Conservation (phyloP, 805 yeast genomes). For the Teunomyces cretensis region DNA sequence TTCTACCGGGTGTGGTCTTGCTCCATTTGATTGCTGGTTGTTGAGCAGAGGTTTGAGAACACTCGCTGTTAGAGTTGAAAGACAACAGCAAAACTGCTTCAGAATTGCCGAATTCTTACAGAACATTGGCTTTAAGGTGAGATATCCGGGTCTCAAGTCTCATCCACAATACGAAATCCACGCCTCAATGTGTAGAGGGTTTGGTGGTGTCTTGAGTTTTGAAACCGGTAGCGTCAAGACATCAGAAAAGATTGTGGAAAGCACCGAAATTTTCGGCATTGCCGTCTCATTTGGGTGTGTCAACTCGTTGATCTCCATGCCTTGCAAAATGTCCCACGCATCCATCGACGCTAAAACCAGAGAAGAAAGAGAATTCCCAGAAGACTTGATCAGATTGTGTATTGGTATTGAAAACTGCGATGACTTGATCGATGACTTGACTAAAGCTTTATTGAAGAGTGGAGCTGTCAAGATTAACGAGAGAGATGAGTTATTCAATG, state of each 20-base stretch:
- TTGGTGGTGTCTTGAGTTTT: constrained; percentile 86
- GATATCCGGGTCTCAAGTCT: constrained; percentile 80
- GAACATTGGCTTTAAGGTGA: constrained; percentile 66
- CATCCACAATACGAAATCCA: constrained; percentile 85
- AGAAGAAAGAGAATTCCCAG: constrained; percentile 87
- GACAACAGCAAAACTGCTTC: constrained; percentile 76
- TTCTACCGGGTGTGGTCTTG: constrained; percentile 86
- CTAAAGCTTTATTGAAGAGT: constrained; percentile 64
- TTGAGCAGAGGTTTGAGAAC: constrained; percentile 87
- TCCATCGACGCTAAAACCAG: constrained; percentile 86
- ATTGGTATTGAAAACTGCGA: constrained; percentile 84
- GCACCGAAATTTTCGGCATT: constrained; percentile 76
- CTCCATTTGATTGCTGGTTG: constrained; percentile 93
- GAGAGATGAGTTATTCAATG: constrained; percentile 41
- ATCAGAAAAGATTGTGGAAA: constrained; percentile 72
- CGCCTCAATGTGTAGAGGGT: constrained; percentile 72
- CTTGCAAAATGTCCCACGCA: constrained; percentile 97
- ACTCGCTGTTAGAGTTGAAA: constrained; percentile 78
- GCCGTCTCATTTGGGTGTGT: constrained; percentile 95
- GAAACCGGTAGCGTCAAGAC: constrained; percentile 76
- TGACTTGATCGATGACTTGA: constrained; percentile 81
- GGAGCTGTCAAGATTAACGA: constrained; percentile 51
- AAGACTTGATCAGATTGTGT: constrained; percentile 85
- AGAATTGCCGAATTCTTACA: constrained; percentile 74
- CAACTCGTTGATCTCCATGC: constrained; percentile 87